These are phyloP conservation scores for Kwoniella sp. DNA, from an alignment of 768 basidiomycete species.

Conservation along the genomic window DNA sequence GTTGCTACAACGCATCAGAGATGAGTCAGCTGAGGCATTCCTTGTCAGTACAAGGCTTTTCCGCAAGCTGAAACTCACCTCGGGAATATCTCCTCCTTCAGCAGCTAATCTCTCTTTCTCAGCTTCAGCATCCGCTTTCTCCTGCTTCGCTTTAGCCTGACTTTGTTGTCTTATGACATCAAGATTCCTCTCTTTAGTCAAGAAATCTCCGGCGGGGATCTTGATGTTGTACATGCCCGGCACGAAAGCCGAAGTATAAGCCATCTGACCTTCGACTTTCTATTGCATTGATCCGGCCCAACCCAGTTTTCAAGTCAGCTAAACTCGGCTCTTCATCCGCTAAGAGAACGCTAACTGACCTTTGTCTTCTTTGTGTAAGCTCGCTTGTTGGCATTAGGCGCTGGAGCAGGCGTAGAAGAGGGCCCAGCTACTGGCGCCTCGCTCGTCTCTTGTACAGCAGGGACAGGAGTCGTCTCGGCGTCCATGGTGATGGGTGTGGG, in stretches of 20 bases:
- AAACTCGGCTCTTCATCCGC: no score
- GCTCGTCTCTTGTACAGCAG: slow-evolving; percentile 4
- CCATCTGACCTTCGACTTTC: slow-evolving; percentile 35
- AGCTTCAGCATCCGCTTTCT: slow-evolving; percentile 29
- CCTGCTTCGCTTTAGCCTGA: slow-evolving; percentile 25
- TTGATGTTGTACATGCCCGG: slow-evolving; percentile 47
- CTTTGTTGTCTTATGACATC: slow-evolving; percentile 44
- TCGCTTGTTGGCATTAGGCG: background rate
- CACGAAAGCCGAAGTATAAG: slow-evolving; percentile 40
- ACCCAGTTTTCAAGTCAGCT: no score
- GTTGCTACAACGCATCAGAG: slow-evolving; percentile 9
- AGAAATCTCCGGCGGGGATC: slow-evolving; percentile 47
- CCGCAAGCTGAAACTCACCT: slow-evolving; percentile 17
- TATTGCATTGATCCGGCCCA: no score
- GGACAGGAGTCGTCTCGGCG: slow-evolving; percentile 12
- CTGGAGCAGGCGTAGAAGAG: slow-evolving; percentile 23
- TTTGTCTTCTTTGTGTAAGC: slow-evolving; percentile 28
- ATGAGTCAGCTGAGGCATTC: background rate
- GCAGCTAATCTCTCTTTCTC: slow-evolving; percentile 20
- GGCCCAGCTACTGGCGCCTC: slow-evolving; percentile 30
- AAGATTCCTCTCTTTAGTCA: slow-evolving; percentile 37
- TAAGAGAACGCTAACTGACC: slow-evolving; percentile 32
- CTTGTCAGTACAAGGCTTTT: background rate
- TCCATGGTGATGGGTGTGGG: slow-evolving; percentile 9
- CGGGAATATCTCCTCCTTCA: slow-evolving; percentile 21